These are phyloP conservation scores for Opeltia flavorubescens DNA, from an alignment of 495 filamentous ascomycete species.

Conservation along the genomic window DNA sequence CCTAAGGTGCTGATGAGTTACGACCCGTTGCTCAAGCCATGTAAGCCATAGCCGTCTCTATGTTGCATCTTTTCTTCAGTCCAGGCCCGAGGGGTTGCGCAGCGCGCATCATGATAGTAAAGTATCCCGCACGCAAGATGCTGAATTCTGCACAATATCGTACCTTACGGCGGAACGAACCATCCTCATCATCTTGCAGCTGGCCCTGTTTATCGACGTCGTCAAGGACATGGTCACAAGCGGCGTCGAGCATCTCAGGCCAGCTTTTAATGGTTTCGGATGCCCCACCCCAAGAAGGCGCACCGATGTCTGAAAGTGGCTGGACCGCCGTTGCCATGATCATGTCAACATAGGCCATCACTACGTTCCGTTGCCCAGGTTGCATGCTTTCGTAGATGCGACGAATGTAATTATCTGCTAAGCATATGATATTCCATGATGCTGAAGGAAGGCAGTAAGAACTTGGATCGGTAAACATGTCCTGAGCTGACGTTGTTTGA, in stretches of 20 bases:
- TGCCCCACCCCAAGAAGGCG: slow-evolving; percentile 5
- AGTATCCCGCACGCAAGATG: slow-evolving; percentile 6
- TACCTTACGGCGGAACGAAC: not conserved
- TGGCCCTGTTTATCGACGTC: not conserved
- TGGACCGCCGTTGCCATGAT: slow-evolving; percentile 4
- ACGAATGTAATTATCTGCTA: slow-evolving; percentile 1
- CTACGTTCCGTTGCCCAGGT: not conserved
- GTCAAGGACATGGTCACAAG: not conserved
- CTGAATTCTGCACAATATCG: not conserved
- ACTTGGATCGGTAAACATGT: not conserved
- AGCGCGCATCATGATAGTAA: slow-evolving; percentile 10
- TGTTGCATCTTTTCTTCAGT: not conserved
- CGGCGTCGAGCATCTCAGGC: not conserved
- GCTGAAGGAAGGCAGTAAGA: not conserved
- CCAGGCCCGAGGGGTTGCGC: slow-evolving; percentile 4
- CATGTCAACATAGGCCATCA: not conserved
- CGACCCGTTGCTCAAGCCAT: slow-evolving; percentile 7
- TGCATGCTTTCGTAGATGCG: not conserved
- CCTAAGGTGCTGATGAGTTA: too few species aligned
- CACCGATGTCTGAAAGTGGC: slow-evolving; percentile 2
- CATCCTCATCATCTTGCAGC: not conserved
- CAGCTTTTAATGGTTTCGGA: not conserved
- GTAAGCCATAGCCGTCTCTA: slow-evolving; percentile 8
- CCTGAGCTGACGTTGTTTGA: not conserved
- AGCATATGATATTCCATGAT: not conserved